Evolutionary conservation across 768 basidiomycete species (phyloP).

Genomic region (Cyathus striatus): DNA sequence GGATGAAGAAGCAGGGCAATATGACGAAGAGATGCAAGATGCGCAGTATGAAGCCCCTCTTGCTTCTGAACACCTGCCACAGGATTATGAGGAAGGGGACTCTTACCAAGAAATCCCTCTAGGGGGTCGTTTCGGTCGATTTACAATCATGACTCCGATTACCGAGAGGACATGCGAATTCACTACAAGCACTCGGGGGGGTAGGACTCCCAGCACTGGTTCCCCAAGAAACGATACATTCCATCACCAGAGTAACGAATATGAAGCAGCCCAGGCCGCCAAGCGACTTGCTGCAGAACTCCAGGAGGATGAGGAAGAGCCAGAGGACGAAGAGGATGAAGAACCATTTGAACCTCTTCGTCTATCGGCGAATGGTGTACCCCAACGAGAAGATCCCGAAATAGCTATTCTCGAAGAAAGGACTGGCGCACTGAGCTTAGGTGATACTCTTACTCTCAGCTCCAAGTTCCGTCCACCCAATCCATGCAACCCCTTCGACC

Average conservation of each 20-base stretch:
- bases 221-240: slow-evolving; percentile 17
- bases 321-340: slow-evolving; percentile 15
- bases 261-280: slow-evolving; percentile 47
- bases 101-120: slow-evolving; percentile 48
- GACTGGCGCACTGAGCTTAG: slow-evolving; percentile 59
- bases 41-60: slow-evolving; percentile 27
- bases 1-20: slow-evolving; percentile 21
- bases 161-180: slow-evolving; percentile 91
- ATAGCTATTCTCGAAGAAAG: slow-evolving; percentile 45
- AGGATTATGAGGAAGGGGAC: slow-evolving; percentile 30
- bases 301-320: slow-evolving; percentile 23
- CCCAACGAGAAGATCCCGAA: slow-evolving; percentile 15
- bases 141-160: slow-evolving; percentile 97
- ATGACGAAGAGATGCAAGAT: slow-evolving; percentile 9
- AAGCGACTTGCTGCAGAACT: slow-evolving; percentile 50
- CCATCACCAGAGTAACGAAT: slow-evolving; percentile 28
- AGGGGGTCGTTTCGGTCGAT: slow-evolving; percentile 73
- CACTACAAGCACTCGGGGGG: slow-evolving; percentile 53
- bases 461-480: slow-evolving; percentile 73
- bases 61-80: slow-evolving; percentile 17
- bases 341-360: slow-evolving; percentile 21
- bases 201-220: slow-evolving; percentile 33
- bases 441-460: slow-evolving; percentile 56
- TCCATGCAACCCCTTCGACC: slow-evolving; percentile 85
- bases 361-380: slow-evolving; percentile 18